phyloP scores from a whole-genome alignment of 768 basidiomycete species.

The Trametes maxima region DNA sequence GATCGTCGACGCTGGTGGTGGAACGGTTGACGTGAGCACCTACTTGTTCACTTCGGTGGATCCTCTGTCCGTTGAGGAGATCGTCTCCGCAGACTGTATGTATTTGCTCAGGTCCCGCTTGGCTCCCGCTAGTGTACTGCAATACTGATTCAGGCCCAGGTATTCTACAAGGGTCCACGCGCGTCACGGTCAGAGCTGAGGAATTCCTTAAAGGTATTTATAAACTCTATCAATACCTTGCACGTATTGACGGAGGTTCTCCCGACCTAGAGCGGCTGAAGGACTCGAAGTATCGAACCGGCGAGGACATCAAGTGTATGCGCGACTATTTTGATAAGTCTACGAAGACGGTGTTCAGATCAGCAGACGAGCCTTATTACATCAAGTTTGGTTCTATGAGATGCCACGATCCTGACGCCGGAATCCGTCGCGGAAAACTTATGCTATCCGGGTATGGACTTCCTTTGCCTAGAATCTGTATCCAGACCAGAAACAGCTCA shows the following conservation, averaged over 20 bases:
- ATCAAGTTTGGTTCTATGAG: constrained; percentile 44
- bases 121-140: background rate
- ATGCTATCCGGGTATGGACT: constrained; percentile 39
- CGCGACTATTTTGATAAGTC: constrained; percentile 41
- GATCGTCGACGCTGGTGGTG: constrained; percentile 55
- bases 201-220: constrained; percentile 36
- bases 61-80: constrained; percentile 37
- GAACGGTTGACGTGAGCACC: constrained; percentile 46
- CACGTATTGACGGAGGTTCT: background rate
- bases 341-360: constrained; percentile 48
- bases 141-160: constrained; percentile 32
- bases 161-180: constrained; percentile 43
- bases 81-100: constrained; percentile 40
- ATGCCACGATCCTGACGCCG: constrained; percentile 40
- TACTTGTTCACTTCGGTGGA: constrained; percentile 24
- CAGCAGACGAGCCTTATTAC: constrained; percentile 40
- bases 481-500: background rate
- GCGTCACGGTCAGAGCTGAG: constrained; percentile 40
- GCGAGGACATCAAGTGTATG: constrained; percentile 41
- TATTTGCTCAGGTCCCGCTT: background rate
- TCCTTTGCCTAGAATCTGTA: background rate
- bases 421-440: constrained; percentile 43
- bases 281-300: constrained; percentile 34
- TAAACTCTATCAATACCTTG: background rate
- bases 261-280: constrained; percentile 32